phyloP scores from a whole-genome alignment of 129 eudicot genomes.

The Flaveria linearis region DNA sequence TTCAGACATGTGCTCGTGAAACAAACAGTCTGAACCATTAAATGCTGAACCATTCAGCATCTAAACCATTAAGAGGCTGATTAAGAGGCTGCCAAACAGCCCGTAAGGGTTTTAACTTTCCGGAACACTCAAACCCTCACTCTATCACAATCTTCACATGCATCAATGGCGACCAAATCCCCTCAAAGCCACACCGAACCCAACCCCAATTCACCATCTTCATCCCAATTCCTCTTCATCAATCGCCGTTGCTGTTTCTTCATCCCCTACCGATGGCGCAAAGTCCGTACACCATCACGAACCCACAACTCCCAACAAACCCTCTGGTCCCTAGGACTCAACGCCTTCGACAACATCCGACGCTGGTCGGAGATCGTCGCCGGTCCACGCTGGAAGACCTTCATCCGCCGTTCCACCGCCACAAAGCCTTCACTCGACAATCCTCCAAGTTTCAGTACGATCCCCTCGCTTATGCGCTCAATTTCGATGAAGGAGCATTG shows the following conservation, averaged over 20 bases:
- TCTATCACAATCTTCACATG: constrained; percentile 5
- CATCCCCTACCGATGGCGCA: constrained; percentile 42
- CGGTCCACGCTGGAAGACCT: constrained; percentile 73
- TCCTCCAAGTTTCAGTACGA: constrained; percentile 60
- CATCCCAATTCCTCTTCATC: constrained; percentile 9
- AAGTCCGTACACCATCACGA: constrained; percentile 20
- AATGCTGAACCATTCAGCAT: too few species aligned
- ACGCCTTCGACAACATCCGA: constrained; percentile 51
- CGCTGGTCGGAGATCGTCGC: constrained; percentile 82
- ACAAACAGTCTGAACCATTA: too few species aligned
- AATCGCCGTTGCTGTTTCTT: constrained; percentile 39
- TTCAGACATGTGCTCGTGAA: too few species aligned
- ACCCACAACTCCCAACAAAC: not conserved
- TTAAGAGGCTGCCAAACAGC: too few species aligned
- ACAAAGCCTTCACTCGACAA: constrained; percentile 27
- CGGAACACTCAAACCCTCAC: constrained; percentile 8
- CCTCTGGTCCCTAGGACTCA: constrained; percentile 41
- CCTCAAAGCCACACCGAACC: constrained; percentile 31
- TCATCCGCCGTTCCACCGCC: constrained; percentile 68
- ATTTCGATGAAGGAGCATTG: constrained; percentile 62
- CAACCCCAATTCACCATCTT: constrained; percentile 24
- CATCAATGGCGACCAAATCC: constrained; percentile 31
- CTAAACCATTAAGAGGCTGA: too few species aligned
- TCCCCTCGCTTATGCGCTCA: constrained; percentile 64
- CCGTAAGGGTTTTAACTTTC: constrained; percentile 15